phyloP scores from a whole-genome alignment of 2,329 filamentous ascomycete species.

The Fusarium palustre region DNA sequence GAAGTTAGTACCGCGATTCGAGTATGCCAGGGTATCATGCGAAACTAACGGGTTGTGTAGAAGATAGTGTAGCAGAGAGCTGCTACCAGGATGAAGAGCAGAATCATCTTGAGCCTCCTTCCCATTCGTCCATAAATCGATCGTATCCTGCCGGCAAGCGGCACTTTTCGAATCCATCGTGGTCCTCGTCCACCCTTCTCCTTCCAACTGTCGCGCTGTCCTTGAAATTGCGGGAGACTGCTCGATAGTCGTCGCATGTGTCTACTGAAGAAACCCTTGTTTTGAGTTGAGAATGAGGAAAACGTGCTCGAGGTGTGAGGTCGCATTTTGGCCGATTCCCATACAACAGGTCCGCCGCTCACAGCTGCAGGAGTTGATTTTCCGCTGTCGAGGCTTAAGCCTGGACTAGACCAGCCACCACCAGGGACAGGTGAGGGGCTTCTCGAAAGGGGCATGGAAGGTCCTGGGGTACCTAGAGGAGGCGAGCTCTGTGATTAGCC shows the following conservation, averaged over 20 bases:
- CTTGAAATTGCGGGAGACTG: slow-evolving; percentile 79
- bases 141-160: slow-evolving; percentile 61
- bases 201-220: slow-evolving; percentile 75
- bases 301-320: slow-evolving; percentile 79
- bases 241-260: slow-evolving; percentile 85
- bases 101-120: slow-evolving; percentile 73
- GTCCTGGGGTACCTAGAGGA: slow-evolving; percentile 63
- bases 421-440: slow-evolving; percentile 87
- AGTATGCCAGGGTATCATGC: not conserved
- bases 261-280: slow-evolving; percentile 87
- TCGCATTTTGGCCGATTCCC: slow-evolving; percentile 85
- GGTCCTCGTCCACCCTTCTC: slow-evolving; percentile 76
- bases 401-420: slow-evolving; percentile 90
- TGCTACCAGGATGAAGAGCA: slow-evolving; percentile 70
- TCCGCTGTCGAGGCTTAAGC: slow-evolving; percentile 78
- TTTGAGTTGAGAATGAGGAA: slow-evolving; percentile 82
- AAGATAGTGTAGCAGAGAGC: slow-evolving; percentile 78
- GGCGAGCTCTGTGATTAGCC: slow-evolving; percentile 46
- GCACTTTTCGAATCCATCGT: slow-evolving; percentile 63
- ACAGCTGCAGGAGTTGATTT: slow-evolving; percentile 72
- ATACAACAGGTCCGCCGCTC: slow-evolving; percentile 73
- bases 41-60: slow-evolving; percentile 77
- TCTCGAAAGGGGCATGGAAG: slow-evolving; percentile 84
- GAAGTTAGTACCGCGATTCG: not conserved
- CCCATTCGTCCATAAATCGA: slow-evolving; percentile 64